Evolutionary conservation across 495 filamentous ascomycete genomes (phyloP).

Genomic region (Trichoderma asperelloides): DNA sequence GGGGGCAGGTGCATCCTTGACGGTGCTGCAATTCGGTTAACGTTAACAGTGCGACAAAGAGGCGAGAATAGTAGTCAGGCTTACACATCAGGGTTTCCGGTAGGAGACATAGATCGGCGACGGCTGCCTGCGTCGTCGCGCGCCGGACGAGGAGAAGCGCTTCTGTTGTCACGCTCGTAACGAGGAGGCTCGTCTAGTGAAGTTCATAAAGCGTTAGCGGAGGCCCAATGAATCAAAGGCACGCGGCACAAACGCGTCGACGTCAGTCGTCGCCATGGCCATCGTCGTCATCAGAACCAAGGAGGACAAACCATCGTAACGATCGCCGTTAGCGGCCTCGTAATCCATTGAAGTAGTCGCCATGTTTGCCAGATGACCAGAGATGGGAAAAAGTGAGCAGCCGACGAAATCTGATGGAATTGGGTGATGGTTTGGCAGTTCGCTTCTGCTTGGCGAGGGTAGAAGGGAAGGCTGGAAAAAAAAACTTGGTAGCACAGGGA

Average conservation of each 20-base stretch:
- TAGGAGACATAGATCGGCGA: constrained; percentile 69
- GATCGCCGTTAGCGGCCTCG: constrained; percentile 71
- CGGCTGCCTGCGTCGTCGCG: constrained; percentile 54
- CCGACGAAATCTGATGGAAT: constrained; percentile 14
- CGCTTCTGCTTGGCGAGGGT: constrained; percentile 6
- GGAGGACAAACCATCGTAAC: constrained; percentile 60
- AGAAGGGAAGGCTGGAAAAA: constrained; percentile 13
- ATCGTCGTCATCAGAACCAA: neutral
- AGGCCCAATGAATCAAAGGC: neutral
- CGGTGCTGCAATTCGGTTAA: constrained; percentile 27
- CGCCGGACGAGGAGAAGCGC: constrained; percentile 82
- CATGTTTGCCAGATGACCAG: constrained; percentile 25
- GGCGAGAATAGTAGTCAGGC: constrained; percentile 20
- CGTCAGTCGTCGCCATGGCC: neutral
- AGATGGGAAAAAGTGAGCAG: constrained; percentile 10
- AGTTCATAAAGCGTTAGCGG: neutral
- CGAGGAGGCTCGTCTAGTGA: constrained; percentile 61
- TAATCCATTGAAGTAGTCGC: constrained; percentile 65
- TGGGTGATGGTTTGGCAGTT: constrained; percentile 3
- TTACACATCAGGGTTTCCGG: constrained; percentile 34
- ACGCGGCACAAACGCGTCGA: neutral
- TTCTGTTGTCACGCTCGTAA: constrained; percentile 74
- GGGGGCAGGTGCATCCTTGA: constrained; percentile 44
- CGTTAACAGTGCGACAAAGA: constrained; percentile 18
- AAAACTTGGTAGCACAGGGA: constrained; percentile 2